Conservation (phyloP, 352 stramenopile genomes). For the Nothophytophthora sp. region DNA sequence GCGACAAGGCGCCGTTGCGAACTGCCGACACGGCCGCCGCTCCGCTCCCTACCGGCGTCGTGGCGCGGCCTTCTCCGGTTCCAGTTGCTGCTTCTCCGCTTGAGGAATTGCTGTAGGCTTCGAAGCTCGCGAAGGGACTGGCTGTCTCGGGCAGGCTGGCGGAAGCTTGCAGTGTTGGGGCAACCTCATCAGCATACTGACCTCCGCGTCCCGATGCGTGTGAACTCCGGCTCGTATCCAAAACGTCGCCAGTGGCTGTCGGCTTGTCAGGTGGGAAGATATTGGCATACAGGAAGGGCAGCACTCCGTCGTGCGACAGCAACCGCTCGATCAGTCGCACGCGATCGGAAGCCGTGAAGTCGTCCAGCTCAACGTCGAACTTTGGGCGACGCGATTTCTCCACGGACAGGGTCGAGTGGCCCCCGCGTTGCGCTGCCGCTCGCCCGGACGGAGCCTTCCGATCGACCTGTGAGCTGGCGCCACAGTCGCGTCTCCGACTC, state of each 20-base stretch:
- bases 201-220: slow-evolving; percentile 3
- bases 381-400: slow-evolving; percentile 19
- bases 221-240: slow-evolving; percentile 17
- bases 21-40: slow-evolving; percentile 39
- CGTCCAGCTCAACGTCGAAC: slow-evolving; percentile 51
- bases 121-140: slow-evolving; percentile 20
- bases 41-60: slow-evolving; percentile 36
- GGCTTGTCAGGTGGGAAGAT: slow-evolving; percentile 57
- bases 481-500: slow-evolving; percentile 31
- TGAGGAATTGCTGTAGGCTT: slow-evolving; percentile 6
- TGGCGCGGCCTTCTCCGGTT: slow-evolving; percentile 1
- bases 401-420: neutral
- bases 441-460: slow-evolving; percentile 12
- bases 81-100: slow-evolving; percentile 9
- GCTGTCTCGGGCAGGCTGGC: slow-evolving; percentile 26
- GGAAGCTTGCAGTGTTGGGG: slow-evolving; percentile 19
- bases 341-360: slow-evolving; percentile 69
- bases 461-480: slow-evolving; percentile 4
- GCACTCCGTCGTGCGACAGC: slow-evolving; percentile 77
- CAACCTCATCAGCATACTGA: neutral
- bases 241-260: slow-evolving; percentile 1
- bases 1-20: slow-evolving; percentile 28
- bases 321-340: slow-evolving; percentile 77
- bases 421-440: slow-evolving; percentile 5
- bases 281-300: slow-evolving; percentile 73